Percentiles rank a stretch among this genome's conserved stretches.
These are phyloP conservation scores for Phyllosticta citribraziliensis DNA, from an alignment of 2,329 filamentous ascomycete genomes.

Conservation along the genomic window DNA sequence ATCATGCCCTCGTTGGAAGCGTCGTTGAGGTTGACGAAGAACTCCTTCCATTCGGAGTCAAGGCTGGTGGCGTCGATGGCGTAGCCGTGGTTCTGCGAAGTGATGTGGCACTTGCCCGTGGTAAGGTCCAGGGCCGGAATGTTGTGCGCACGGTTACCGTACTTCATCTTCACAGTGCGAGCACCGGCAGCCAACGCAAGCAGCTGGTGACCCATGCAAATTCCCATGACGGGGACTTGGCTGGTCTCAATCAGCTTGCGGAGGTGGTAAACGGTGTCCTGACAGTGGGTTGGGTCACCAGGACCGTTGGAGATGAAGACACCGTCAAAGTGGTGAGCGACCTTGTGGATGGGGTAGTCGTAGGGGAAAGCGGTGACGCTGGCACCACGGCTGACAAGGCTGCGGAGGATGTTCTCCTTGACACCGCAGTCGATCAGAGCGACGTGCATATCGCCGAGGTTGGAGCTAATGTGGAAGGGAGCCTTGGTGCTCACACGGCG, in stretches of 20 bases:
- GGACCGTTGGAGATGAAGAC: constrained; percentile 99
- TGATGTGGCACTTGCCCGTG: constrained; percentile 96
- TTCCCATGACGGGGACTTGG: constrained; percentile 89
- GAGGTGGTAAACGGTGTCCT: constrained; percentile 87
- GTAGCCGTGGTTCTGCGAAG: constrained; percentile 96
- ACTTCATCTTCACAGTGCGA: constrained; percentile 94
- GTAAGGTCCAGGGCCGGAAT: constrained; percentile 91
- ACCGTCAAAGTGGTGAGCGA: constrained; percentile 93
- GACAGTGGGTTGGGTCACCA: constrained; percentile 94
- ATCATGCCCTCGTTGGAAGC: constrained; percentile 96
- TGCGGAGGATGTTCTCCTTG: constrained; percentile 98
- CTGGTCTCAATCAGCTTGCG: constrained; percentile 83
- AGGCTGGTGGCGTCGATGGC: constrained; percentile 81
- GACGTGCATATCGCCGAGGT: constrained; percentile 75
- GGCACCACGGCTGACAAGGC: constrained; percentile 81
- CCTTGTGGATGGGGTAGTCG: constrained; percentile 97
- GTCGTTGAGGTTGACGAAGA: constrained; percentile 97
- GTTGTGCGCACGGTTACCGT: constrained; percentile 97
- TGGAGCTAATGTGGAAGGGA: constrained; percentile 86
- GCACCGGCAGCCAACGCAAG: constrained; percentile 83
- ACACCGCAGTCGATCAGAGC: constrained; percentile 96
- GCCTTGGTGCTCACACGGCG: constrained; percentile 96
- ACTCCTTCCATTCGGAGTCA: constrained; percentile 84
- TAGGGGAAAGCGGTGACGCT: constrained; percentile 92
- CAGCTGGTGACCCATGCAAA: constrained; percentile 95